phyloP scores from a whole-genome alignment of 176 grass and related monocot species.

The Triticum monococcum region DNA sequence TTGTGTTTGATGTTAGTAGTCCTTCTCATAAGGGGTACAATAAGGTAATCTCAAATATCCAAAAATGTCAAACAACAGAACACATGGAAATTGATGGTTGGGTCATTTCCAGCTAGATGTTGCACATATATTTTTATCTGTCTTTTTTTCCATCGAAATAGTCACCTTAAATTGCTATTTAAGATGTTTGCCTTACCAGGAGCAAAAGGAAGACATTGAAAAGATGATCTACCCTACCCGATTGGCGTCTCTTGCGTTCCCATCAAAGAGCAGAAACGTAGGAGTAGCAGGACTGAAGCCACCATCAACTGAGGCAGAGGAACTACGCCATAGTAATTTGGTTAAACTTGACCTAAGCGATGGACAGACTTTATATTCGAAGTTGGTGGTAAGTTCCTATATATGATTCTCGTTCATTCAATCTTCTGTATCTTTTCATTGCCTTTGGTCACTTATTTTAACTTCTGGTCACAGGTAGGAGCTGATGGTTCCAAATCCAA shows the following conservation, averaged over 20 bases:
- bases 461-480: constrained; percentile 62
- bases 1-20: background rate
- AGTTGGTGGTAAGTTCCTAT: constrained; percentile 80
- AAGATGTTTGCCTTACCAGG: constrained; percentile 27
- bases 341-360: constrained; percentile 79
- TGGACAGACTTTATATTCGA: constrained; percentile 72
- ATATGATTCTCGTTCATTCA: constrained; percentile 10
- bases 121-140: constrained; percentile 3
- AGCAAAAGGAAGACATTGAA: constrained; percentile 56
- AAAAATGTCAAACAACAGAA: background rate
- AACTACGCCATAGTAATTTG: constrained; percentile 46
- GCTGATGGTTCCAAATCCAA: constrained; percentile 91
- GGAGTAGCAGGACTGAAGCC: constrained; percentile 20
- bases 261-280: constrained; percentile 32
- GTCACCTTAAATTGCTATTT: constrained; percentile 9
- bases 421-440: background rate
- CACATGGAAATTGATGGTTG: background rate
- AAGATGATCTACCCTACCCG: constrained; percentile 64
- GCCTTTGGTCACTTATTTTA: background rate
- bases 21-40: background rate
- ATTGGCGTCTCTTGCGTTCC: constrained; percentile 65
- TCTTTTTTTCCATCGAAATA: background rate
- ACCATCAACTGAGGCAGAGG: constrained; percentile 36
- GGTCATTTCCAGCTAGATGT: background rate
- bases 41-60: background rate